These are phyloP conservation scores for Fraxinus platypoda DNA, from an alignment of 305 asterid species.

Conservation along the genomic window DNA sequence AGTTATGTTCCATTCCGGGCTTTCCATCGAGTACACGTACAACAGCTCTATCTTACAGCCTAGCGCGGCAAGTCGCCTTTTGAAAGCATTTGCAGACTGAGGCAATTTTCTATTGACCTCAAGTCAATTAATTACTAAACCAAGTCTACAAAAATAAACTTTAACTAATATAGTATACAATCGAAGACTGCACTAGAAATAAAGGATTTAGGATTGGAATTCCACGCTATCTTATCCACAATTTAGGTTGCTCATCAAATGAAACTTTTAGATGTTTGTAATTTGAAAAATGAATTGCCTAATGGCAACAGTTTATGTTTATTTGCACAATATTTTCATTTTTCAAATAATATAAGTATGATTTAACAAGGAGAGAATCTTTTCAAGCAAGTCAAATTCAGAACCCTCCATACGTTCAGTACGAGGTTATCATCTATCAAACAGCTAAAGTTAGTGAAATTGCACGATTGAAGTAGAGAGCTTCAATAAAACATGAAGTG, in stretches of 20 bases:
- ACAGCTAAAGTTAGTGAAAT: not conserved
- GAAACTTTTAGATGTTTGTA: not conserved
- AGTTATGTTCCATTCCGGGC: too few species aligned
- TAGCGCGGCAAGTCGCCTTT: too few species aligned
- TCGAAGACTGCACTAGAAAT: not conserved
- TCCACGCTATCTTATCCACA: not conserved
- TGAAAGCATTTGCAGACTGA: too few species aligned
- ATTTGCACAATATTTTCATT: not conserved
- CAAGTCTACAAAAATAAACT: not conserved
- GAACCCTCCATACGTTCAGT: not conserved
- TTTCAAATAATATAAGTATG: not conserved
- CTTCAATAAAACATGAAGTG: slow-evolving; percentile 7
- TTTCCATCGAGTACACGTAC: too few species aligned
- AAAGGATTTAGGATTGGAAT: not conserved
- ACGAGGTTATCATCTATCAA: not conserved
- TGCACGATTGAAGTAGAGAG: not conserved
- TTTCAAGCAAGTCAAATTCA: not conserved
- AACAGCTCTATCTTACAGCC: too few species aligned
- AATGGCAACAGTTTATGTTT: not conserved
- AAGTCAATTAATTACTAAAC: not conserved
- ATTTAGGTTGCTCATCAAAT: not conserved
- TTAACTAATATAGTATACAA: too few species aligned
- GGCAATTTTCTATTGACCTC: not conserved
- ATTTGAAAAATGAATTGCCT: not conserved
- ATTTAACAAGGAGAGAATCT: not conserved